These are phyloP conservation scores for Heliamphora exappendiculata DNA, from an alignment of 148 eudicot genomes.

Conservation along the genomic window DNA sequence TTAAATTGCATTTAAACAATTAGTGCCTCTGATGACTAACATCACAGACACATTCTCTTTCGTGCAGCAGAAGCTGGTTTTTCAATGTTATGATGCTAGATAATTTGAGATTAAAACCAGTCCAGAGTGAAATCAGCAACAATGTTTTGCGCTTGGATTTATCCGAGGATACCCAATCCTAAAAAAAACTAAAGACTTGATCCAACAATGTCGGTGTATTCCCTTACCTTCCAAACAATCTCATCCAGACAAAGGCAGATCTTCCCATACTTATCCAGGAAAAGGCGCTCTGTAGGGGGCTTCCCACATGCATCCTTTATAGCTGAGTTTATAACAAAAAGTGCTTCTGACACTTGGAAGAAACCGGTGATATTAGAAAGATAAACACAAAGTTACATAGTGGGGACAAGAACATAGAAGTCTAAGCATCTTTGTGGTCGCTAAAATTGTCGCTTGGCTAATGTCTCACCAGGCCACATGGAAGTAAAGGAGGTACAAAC, in stretches of 20 bases:
- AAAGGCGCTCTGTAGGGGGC: conserved; percentile 87
- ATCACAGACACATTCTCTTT: neutral
- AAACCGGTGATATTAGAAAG: conserved; percentile 13
- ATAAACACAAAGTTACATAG: neutral
- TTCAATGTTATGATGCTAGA: neutral
- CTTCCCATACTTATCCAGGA: conserved; percentile 92
- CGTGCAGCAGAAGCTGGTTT: neutral
- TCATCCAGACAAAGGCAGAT: conserved; percentile 94
- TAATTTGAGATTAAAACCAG: neutral
- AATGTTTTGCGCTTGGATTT: neutral
- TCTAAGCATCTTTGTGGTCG: neutral
- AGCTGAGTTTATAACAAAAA: conserved; percentile 65
- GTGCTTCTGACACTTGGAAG: conserved; percentile 69
- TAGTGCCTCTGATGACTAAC: neutral
- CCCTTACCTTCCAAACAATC: conserved; percentile 83
- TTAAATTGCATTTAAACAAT: neutral
- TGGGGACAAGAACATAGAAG: neutral
- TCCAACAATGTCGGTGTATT: neutral
- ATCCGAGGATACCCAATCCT: neutral
- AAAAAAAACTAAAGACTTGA: neutral
- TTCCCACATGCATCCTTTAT: conserved; percentile 94
- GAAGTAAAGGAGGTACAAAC: neutral
- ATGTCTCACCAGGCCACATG: neutral
- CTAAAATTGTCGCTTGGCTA: neutral
- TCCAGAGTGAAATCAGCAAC: neutral